These are phyloP conservation scores for Metschnikowia gelsemii DNA, from an alignment of 805 yeast species.

Conservation along the genomic window DNA sequence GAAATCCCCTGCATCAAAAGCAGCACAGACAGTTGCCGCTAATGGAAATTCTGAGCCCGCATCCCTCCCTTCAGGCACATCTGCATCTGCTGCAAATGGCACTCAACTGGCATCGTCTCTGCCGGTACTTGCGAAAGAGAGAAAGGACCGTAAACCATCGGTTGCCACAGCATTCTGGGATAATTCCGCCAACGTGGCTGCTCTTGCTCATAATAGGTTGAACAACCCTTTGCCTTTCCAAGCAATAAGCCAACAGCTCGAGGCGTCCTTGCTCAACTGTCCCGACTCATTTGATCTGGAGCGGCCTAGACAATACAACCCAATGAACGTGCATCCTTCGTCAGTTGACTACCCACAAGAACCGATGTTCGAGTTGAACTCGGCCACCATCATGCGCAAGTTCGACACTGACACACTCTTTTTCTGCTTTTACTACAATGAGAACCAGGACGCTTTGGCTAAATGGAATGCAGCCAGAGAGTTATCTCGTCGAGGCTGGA, in stretches of 20 bases:
- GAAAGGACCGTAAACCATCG: background rate
- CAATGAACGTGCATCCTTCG: constrained; percentile 84
- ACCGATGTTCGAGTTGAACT: constrained; percentile 66
- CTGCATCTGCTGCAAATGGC: constrained; percentile 4
- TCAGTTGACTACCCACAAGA: constrained; percentile 88
- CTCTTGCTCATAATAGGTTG: constrained; percentile 43
- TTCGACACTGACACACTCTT: constrained; percentile 86
- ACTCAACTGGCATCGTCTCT: constrained; percentile 19
- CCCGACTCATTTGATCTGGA: constrained; percentile 95
- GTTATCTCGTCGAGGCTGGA: constrained; percentile 78
- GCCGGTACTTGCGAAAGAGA: constrained; percentile 17
- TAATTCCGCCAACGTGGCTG: constrained; percentile 25
- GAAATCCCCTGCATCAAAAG: constrained; percentile 3
- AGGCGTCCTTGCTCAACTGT: constrained; percentile 78
- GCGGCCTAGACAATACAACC: constrained; percentile 71
- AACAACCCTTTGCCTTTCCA: constrained; percentile 53
- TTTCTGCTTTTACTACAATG: constrained; percentile 85
- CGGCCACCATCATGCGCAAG: constrained; percentile 59
- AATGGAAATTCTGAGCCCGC: too few species aligned
- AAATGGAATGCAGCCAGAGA: constrained; percentile 71
- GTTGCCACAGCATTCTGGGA: constrained; percentile 22
- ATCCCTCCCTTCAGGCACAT: background rate
- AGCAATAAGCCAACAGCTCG: constrained; percentile 58
- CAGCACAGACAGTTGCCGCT: background rate
- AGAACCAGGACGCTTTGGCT: constrained; percentile 33